Base-by-base conservation (phyloP, 495 filamentous ascomycete species). In the Penicillium paradoxum region DNA sequence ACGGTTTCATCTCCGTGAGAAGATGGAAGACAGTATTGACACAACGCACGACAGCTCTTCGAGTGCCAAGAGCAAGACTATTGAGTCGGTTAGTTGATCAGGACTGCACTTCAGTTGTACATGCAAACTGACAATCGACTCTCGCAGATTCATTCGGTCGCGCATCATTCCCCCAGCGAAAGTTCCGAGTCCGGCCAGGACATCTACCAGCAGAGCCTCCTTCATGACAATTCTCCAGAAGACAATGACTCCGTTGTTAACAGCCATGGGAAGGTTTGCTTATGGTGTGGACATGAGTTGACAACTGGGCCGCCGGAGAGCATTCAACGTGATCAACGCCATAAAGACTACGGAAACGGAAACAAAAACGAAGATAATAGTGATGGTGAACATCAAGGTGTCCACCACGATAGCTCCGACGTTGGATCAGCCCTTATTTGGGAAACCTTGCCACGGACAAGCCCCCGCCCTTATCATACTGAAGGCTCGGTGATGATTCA, bases 281-380 rank as follows among this genome's bases (percentile, higher is more conserved):
- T 62, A 6, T 68, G 59, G 59, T 70, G 67, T 34, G 22, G 27
- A 3, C 27, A 32, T 14, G 53, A 51, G 40, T 34, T 41, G 19
- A 19, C 11, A 3, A 24, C 3, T 0, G 17, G 42, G 6, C 6
- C 25, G 1, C n/a, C 40, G 6, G 30, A 25, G 19, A 0, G 5
- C 0, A 14, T 21, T 8, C 25, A 46, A 10, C 27, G 36, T 24
- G 7, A 36, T 1, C 17, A 47, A 36, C 1, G 25, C 4, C 9
- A 15, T n/a, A 4, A 41, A 34, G 25, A 17, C 14, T 33, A 32
- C 6, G 29, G 32, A 2, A 8, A 11, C 15, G 30, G n/a, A 0
- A 14, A 37, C n/a, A 18, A 3, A 21, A 14, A 37, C n/a, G 19
- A 3, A 21, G 4, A 15, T 15, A n/a, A 27, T 27, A 7, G 24